These are phyloP conservation scores for Populus hybrid DNA, from an alignment of 441 rosid genomes.

Conservation along the genomic window DNA sequence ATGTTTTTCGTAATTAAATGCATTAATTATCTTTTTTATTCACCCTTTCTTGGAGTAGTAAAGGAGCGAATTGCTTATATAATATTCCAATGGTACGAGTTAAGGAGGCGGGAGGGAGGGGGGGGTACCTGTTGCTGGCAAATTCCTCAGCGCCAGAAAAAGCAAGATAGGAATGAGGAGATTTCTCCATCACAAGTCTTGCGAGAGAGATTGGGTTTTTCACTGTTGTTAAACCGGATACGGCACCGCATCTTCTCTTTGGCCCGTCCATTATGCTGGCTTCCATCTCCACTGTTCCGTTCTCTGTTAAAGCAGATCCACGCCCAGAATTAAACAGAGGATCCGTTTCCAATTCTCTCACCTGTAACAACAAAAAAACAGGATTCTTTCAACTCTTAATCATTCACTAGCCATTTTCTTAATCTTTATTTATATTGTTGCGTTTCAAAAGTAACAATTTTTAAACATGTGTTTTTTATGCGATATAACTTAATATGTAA, in stretches of 20 bases:
- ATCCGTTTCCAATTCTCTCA: conserved; percentile 80
- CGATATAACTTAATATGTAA: too few species aligned
- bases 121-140: conserved; percentile 63
- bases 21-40: too few species aligned
- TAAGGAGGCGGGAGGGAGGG: background rate
- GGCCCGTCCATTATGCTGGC: conserved; percentile 96
- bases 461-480: too few species aligned
- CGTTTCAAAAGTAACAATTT: too few species aligned
- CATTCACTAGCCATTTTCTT: too few species aligned
- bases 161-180: conserved; percentile 91
- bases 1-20: too few species aligned
- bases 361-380: conserved; percentile 27
- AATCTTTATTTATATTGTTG: too few species aligned
- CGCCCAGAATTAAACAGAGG: conserved; percentile 91
- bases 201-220: conserved; percentile 88
- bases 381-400: too few species aligned
- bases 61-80: too few species aligned
- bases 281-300: conserved; percentile 94
- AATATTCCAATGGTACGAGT: too few species aligned
- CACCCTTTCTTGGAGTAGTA: too few species aligned
- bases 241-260: conserved; percentile 83
- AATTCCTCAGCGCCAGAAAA: conserved; percentile 87
- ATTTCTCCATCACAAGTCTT: conserved; percentile 92
- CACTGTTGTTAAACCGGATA: conserved; percentile 83
- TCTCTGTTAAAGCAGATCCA: conserved; percentile 86